phyloP scores from a whole-genome alignment of 2,329 filamentous ascomycete genomes.

The Pseudogymnoascus sp. region DNA sequence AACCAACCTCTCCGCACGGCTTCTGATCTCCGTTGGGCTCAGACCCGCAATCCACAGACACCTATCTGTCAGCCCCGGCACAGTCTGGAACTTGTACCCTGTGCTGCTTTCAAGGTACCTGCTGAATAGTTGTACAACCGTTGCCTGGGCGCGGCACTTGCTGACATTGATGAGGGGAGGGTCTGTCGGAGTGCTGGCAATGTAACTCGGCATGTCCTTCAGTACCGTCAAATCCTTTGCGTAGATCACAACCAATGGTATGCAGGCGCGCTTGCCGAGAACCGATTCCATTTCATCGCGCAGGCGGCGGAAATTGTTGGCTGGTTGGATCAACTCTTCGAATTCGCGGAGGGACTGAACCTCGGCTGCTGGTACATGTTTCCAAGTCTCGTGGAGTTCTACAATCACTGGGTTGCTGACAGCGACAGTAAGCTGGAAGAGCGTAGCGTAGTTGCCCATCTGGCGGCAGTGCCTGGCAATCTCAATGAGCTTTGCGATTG shows the following conservation, averaged over 20 bases:
- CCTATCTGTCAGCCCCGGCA: constrained; percentile 69
- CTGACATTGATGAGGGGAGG: constrained; percentile 77
- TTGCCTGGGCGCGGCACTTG: constrained; percentile 66
- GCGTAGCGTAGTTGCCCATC: constrained; percentile 75
- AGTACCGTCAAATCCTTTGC: constrained; percentile 80
- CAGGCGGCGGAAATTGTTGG: constrained; percentile 69
- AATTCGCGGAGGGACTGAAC: constrained; percentile 59
- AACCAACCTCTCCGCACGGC: not conserved
- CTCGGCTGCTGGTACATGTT: constrained; percentile 58
- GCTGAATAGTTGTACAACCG: constrained; percentile 71
- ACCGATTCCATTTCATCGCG: constrained; percentile 71
- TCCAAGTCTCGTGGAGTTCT: constrained; percentile 63
- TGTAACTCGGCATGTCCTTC: constrained; percentile 67
- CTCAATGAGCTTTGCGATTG: constrained; percentile 75
- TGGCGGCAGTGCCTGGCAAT: constrained; percentile 68
- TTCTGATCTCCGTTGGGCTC: constrained; percentile 64
- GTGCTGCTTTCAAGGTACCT: constrained; percentile 73
- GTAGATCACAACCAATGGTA: constrained; percentile 77
- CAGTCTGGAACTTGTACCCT: constrained; percentile 63
- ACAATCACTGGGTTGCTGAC: constrained; percentile 66
- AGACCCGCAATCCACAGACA: constrained; percentile 81
- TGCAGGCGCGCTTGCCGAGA: constrained; percentile 60
- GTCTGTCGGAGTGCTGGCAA: constrained; percentile 57
- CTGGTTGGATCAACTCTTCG: constrained; percentile 66
- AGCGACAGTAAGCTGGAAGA: constrained; percentile 73